Evolutionary conservation across 345 rosid genomes (phyloP).

Genomic region (Syzygium grande): DNA sequence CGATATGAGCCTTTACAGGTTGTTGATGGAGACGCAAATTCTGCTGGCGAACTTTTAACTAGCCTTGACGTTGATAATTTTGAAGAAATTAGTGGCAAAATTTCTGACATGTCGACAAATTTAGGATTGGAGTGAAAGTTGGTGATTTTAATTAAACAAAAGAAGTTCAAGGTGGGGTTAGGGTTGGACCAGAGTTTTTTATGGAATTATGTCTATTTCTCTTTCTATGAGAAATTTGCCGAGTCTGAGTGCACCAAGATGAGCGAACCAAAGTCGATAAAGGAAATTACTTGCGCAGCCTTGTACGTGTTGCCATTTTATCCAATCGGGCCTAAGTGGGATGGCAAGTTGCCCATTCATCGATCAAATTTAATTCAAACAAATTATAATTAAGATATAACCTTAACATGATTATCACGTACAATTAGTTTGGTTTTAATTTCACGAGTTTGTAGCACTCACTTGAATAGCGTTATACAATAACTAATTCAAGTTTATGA

Average conservation of each 20-base stretch:
- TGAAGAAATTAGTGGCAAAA: neutral
- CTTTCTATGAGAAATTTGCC: neutral
- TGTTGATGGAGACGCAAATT: accelerated
- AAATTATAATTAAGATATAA: neutral
- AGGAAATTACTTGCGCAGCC: neutral
- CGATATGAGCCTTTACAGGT: neutral
- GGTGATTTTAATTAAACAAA: neutral
- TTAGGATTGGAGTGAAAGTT: neutral
- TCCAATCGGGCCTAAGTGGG: neutral
- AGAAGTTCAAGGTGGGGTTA: accelerated
- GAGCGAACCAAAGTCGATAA: neutral
- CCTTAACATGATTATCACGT: neutral
- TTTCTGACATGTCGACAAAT: accelerated
- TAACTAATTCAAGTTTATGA: neutral
- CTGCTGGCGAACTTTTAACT: neutral
- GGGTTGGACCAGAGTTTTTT: neutral
- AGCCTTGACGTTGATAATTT: neutral
- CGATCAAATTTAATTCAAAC: neutral
- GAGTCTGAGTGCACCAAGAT: neutral
- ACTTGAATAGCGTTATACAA: accelerated
- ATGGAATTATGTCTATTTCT: neutral
- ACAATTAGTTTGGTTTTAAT: neutral
- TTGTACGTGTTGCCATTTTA: neutral
- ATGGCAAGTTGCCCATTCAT: neutral
- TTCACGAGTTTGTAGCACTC: neutral